Evolutionary conservation across 2,329 filamentous ascomycete species (phyloP), one percentile per base, ranked within the genome.

Genomic region (Penicillium freii): DNA sequence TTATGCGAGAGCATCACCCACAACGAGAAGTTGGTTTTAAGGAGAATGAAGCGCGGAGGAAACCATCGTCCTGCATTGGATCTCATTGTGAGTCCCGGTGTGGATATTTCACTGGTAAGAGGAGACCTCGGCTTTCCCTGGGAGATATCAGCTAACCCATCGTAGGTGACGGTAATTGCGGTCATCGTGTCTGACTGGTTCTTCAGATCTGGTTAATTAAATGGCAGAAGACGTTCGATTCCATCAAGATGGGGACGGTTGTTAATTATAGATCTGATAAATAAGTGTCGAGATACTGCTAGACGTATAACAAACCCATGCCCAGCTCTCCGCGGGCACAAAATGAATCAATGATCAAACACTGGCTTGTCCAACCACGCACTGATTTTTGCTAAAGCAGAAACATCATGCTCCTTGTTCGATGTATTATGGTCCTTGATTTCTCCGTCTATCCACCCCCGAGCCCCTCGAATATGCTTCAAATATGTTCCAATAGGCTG

Each of bases 381-480:
- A 13, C 27, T 13, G 21, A 56, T 51, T 9, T 47, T 52, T 5
- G 15, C 21, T 36, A 56, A 43, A 19, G 54, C 48, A 56, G 29
- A 52, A 27, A 40, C 15, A 47, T 52, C 54, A 46, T 56, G 54
- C 29, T 46, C 19, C 11, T 13, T 21, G 6, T 23, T 29, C 2
- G 54, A 53, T 11, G 49, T 56, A 34, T 23, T n/a, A 27, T 53
- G 43, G 21, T 52, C 54, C 27, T 42, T 39, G 19, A 34, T 34
- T 19, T 46, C 27, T 23, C 54, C 54, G 11, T 52, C 42, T 33
- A 52, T 53, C 54, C 54, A 56, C 42, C 69, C 66, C 3, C 2
- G 11, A 27, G 34, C 42, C 2, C 51, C 44, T 13, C 51, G 1
- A 84, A 74, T 67, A 83, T 83, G 60, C 80, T 73, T 10, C 68